phyloP scores from a whole-genome alignment of 495 filamentous ascomycete species.

The Diplogelasinospora grovesii region DNA sequence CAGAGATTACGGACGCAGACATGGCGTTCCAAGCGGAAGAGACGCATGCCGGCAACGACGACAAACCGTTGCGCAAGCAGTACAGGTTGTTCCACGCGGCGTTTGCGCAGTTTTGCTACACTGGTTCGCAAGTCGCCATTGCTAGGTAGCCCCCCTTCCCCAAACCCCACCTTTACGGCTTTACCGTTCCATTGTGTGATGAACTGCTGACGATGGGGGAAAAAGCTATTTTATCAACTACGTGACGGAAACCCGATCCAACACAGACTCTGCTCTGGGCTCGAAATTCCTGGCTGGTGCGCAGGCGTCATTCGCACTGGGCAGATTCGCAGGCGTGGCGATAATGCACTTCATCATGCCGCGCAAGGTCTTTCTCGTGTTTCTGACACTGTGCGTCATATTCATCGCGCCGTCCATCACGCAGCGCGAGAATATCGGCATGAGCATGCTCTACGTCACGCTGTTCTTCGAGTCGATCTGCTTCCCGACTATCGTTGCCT shows the following conservation, averaged over 20 bases:
- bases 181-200: too few species aligned
- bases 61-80: conserved; percentile 53
- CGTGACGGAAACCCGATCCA: conserved; percentile 14
- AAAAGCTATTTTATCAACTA: conserved; percentile 43
- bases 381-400: conserved; percentile 46
- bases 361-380: conserved; percentile 44
- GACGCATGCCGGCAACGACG: conserved; percentile 32
- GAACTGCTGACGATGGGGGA: too few species aligned
- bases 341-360: conserved; percentile 46
- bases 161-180: too few species aligned
- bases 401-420: conserved; percentile 53
- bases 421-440: conserved; percentile 41
- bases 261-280: conserved; percentile 14
- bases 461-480: conserved; percentile 66
- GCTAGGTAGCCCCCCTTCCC: conserved; percentile 31
- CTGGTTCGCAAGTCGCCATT: conserved; percentile 60
- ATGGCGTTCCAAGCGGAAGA: conserved; percentile 49
- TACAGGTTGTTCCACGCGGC: conserved; percentile 62
- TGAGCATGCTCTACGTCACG: conserved; percentile 56
- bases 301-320: conserved; percentile 59
- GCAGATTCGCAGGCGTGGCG: conserved; percentile 53
- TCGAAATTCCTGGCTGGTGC: conserved; percentile 57
- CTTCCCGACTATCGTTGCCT: conserved; percentile 66
- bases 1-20: conserved; percentile 69
- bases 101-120: conserved; percentile 65